A percentile compares a stretch with the other conserved stretches of the same genome.
Conservation (phyloP, 2,329 filamentous ascomycete genomes). For the Acrodontium crateriforme region DNA sequence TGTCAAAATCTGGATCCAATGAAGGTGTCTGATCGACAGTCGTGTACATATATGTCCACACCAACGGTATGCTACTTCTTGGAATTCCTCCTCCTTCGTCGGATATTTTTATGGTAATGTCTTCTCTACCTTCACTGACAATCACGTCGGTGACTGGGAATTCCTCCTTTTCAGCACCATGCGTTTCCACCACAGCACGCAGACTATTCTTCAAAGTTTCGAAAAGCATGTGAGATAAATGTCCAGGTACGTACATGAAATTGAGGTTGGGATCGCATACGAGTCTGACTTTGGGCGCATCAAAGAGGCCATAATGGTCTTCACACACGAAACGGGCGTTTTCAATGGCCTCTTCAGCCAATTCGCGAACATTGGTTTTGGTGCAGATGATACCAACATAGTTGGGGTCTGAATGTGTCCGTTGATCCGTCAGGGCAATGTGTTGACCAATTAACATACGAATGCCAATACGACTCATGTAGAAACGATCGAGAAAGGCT, state of each 20-base stretch:
- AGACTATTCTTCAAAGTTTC: constrained; percentile 98
- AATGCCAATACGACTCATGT: constrained; percentile 98
- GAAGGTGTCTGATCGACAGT: constrained; percentile 93
- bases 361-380: constrained; percentile 88
- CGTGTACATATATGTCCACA: constrained; percentile 99
- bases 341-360: constrained; percentile 93
- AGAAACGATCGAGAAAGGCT: constrained; percentile 94
- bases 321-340: constrained; percentile 99
- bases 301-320: constrained; percentile 94
- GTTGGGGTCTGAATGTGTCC: constrained; percentile 72
- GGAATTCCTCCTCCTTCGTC: constrained; percentile 96
- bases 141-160: constrained; percentile 97
- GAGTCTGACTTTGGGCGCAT: constrained; percentile 90
- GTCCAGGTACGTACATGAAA: constrained; percentile 99
- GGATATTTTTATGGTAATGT: constrained; percentile 96
- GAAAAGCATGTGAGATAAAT: constrained; percentile 98
- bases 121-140: constrained; percentile 92
- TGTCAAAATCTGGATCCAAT: constrained; percentile 93
- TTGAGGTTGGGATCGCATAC: constrained; percentile 78
- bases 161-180: constrained; percentile 87
- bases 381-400: constrained; percentile 99
- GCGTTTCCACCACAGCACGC: constrained; percentile 87
- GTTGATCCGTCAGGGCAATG: constrained; percentile 90
- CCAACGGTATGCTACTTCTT: constrained; percentile 78
- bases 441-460: constrained; percentile 98